These are phyloP conservation scores for Cryptosporidium ubiquitum DNA, from an alignment of 169 alveolate genomes.

Conservation along the genomic window DNA sequence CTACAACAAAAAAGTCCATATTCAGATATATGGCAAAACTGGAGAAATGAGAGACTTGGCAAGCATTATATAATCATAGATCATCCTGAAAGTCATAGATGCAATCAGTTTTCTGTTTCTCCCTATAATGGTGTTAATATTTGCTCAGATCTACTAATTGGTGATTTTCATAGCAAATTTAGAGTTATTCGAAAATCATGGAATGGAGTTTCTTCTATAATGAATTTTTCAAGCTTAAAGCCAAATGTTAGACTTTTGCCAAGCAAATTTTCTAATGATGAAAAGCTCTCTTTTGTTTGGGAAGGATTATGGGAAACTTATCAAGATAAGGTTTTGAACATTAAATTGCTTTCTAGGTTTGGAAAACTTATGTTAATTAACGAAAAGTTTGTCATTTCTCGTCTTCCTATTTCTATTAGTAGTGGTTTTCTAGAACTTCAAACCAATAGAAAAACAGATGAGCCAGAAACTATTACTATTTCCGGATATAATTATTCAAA, in stretches of 20 bases:
- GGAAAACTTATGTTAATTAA: slow-evolving; percentile 16
- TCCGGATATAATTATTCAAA: slow-evolving; percentile 11
- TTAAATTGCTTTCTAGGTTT: neutral
- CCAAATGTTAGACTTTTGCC: slow-evolving; percentile 43
- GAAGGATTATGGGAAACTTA: slow-evolving; percentile 63
- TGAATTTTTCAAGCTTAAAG: slow-evolving; percentile 19
- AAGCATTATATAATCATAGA: slow-evolving; percentile 10
- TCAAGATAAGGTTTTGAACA: neutral
- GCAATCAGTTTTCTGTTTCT: neutral
- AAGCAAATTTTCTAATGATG: slow-evolving; percentile 8
- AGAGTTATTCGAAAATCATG: slow-evolving; percentile 37
- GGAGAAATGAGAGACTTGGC: slow-evolving; percentile 27
- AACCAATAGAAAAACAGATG: neutral
- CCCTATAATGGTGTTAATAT: slow-evolving; percentile 25
- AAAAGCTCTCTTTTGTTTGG: slow-evolving; percentile 13
- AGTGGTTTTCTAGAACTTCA: neutral
- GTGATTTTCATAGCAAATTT: neutral
- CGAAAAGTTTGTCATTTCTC: slow-evolving; percentile 36
- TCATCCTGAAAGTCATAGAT: neutral
- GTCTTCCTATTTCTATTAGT: slow-evolving; percentile 22
- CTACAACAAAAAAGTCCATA: slow-evolving; percentile 21
- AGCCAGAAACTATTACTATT: neutral
- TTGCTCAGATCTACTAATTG: neutral
- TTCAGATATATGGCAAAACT: neutral
- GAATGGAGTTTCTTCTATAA: slow-evolving; percentile 60